Conservation (phyloP, 2,329 filamentous ascomycete genomes). For the Paecilomyces sp. region DNA sequence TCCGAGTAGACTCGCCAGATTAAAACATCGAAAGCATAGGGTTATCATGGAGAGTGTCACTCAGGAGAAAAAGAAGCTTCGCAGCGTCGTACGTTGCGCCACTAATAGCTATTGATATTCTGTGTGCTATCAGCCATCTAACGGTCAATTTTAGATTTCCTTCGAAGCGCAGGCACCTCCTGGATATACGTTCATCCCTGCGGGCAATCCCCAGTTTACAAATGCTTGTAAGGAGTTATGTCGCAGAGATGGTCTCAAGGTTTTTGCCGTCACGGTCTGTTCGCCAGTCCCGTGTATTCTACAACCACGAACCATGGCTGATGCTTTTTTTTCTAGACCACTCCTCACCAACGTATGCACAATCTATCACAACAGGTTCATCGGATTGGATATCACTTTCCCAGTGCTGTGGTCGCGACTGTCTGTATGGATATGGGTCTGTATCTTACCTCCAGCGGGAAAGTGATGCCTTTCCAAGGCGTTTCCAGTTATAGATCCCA, state of each 20-base stretch:
- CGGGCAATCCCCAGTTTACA: slow-evolving; percentile 54
- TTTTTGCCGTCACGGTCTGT: slow-evolving; percentile 56
- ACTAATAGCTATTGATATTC: slow-evolving; percentile 1
- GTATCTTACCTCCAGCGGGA: slow-evolving; percentile 41
- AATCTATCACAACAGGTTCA: slow-evolving; percentile 54
- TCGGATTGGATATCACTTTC: slow-evolving; percentile 58
- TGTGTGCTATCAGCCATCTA: slow-evolving; percentile 14
- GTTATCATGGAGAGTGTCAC: slow-evolving; percentile 52
- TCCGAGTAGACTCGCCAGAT: slow-evolving; percentile 24
- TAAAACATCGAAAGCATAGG: slow-evolving; percentile 43
- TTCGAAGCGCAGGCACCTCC: slow-evolving; percentile 48
- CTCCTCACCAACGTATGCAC: slow-evolving; percentile 42
- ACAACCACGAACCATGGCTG: slow-evolving; percentile 5
- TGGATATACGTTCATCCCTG: slow-evolving; percentile 56
- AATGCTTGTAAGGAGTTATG: slow-evolving; percentile 55
- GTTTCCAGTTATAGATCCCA: slow-evolving; percentile 16
- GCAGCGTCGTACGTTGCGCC: slow-evolving; percentile 39
- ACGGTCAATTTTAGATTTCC: slow-evolving; percentile 41
- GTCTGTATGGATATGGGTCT: slow-evolving; percentile 46
- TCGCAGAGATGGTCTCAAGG: slow-evolving; percentile 45
- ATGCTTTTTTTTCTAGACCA: slow-evolving; percentile 31
- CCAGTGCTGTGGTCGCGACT: slow-evolving; percentile 50
- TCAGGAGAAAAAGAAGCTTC: slow-evolving; percentile 54
- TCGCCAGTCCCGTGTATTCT: slow-evolving; percentile 1
- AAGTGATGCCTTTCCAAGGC: slow-evolving; percentile 32